Evolutionary conservation across 1,284 basidiomycete species (phyloP).

Genomic region (Gomphus sp.): DNA sequence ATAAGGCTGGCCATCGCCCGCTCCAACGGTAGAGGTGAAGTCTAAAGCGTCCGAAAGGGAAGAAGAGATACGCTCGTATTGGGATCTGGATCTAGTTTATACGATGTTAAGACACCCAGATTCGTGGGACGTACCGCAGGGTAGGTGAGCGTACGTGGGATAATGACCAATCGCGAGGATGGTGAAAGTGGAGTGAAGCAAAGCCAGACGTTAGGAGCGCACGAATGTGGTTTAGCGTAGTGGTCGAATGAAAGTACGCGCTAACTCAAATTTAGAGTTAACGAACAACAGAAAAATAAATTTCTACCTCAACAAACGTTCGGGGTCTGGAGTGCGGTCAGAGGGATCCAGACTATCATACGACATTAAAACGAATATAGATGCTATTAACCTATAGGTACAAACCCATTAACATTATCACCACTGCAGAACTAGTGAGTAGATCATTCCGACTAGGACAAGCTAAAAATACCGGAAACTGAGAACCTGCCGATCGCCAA

Average conservation of each 20-base stretch:
- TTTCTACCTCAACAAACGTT: constrained; percentile 67
- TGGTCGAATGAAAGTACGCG: constrained; percentile 93
- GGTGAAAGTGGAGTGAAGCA: constrained; percentile 65
- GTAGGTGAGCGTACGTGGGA: constrained; percentile 81
- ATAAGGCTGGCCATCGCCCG: constrained; percentile 48
- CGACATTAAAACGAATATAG: background rate
- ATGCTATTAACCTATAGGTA: constrained; percentile 15
- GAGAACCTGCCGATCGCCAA: constrained; percentile 58
- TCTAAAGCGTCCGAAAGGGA: constrained; percentile 87
- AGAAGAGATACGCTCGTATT: constrained; percentile 82
- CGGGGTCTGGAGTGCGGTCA: constrained; percentile 83
- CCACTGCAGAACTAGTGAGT: constrained; percentile 45
- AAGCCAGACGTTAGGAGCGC: constrained; percentile 85
- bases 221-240: constrained; percentile 91
- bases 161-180: constrained; percentile 90
- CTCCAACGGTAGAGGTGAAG: constrained; percentile 86
- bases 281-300: background rate
- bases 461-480: constrained; percentile 59
- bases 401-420: constrained; percentile 90
- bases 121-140: constrained; percentile 40
- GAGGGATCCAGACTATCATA: constrained; percentile 50
- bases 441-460: background rate
- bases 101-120: background rate
- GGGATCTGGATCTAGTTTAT: constrained; percentile 20
- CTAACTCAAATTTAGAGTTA: constrained; percentile 27